These are phyloP conservation scores for Jatropha curcas DNA, from an alignment of 345 rosid genomes.

Conservation along the genomic window DNA sequence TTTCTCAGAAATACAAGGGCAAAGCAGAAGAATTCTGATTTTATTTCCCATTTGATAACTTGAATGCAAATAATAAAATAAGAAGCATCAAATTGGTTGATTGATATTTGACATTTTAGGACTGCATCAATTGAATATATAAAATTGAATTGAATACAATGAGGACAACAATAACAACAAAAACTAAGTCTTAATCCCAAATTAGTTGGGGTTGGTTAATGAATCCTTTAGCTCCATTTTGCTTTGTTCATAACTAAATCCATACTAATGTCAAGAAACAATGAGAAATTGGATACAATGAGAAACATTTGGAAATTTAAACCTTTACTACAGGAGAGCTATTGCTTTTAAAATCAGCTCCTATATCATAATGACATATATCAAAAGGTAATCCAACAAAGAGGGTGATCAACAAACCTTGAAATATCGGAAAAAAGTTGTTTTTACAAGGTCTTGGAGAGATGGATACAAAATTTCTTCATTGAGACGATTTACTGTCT, in stretches of 20 bases:
- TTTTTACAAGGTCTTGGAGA: conserved; percentile 76
- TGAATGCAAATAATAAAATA: background rate
- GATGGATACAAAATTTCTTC: conserved; percentile 65
- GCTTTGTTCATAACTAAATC: too few species aligned
- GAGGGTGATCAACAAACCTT: conserved; percentile 49
- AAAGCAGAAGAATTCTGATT: background rate
- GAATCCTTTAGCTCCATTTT: too few species aligned
- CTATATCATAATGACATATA: background rate
- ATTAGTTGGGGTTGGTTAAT: too few species aligned
- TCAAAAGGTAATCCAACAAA: background rate
- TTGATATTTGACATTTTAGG: background rate
- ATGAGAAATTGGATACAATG: too few species aligned
- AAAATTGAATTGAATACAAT: too few species aligned
- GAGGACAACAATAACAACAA: too few species aligned
- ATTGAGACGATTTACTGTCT: conserved; percentile 73
- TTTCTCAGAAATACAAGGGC: background rate
- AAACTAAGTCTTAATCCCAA: too few species aligned
- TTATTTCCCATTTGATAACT: background rate
- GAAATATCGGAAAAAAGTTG: conserved; percentile 83
- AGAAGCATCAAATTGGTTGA: background rate
- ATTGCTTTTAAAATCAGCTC: background rate
- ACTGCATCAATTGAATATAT: background rate
- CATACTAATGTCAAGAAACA: too few species aligned
- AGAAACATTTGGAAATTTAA: background rate
- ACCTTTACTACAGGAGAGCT: background rate